Conservation (phyloP, 2,329 filamentous ascomycete species). For the Bipolaris oryzae region DNA sequence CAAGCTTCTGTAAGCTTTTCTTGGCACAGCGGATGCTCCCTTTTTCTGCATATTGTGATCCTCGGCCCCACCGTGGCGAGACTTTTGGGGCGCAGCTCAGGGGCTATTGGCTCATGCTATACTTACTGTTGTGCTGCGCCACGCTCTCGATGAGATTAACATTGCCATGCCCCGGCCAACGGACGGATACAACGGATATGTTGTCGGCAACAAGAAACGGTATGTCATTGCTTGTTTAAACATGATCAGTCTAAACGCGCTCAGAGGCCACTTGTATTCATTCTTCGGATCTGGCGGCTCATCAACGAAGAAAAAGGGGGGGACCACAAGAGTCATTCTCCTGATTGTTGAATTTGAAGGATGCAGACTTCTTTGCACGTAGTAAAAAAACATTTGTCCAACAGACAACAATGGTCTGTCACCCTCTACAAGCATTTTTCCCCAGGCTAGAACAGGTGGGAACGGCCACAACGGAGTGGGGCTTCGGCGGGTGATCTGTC, state of each 20-base stretch:
- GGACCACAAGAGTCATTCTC: neutral
- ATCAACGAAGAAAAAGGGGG: neutral
- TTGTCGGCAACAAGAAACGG: neutral
- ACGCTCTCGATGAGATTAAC: neutral
- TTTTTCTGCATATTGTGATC: neutral
- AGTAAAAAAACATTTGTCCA: neutral
- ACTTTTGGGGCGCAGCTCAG: constrained; percentile 13
- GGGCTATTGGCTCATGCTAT: constrained; percentile 3
- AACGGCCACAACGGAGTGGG: neutral
- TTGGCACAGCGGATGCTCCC: constrained; percentile 13
- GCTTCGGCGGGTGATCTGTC: neutral
- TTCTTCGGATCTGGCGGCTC: neutral
- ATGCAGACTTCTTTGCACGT: neutral
- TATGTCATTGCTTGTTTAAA: neutral
- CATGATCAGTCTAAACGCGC: neutral
- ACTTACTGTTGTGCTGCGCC: constrained; percentile 6
- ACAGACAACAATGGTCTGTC: neutral
- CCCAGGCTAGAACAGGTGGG: neutral
- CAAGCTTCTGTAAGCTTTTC: constrained; percentile 22
- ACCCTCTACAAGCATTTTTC: neutral
- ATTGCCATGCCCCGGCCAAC: neutral
- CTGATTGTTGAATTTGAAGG: neutral
- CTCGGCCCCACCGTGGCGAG: constrained; percentile 1
- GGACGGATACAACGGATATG: neutral
- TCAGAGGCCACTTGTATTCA: neutral